A percentile compares a stretch with the other conserved stretches of the same genome.
Conservation (phyloP, 495 filamentous ascomycete species). For the Pseudomonodictys pantanalensis region DNA sequence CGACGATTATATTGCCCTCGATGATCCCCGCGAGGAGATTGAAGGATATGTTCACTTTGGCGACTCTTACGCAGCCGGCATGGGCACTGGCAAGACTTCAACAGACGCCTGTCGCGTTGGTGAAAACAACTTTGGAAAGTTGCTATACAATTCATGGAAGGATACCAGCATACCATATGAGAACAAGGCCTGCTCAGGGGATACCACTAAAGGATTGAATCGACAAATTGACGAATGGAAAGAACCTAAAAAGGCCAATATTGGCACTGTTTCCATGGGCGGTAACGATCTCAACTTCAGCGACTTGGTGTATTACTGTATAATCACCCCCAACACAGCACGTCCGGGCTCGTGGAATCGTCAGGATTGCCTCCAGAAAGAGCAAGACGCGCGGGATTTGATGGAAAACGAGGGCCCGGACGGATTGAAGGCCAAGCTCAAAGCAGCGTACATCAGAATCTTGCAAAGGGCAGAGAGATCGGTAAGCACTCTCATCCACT, state of each 20-base stretch:
- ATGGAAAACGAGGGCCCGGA: background rate
- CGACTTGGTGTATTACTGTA: constrained; percentile 4
- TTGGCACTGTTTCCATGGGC: constrained; percentile 4
- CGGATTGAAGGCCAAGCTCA: background rate
- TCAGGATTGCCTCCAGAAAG: background rate
- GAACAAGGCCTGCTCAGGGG: background rate
- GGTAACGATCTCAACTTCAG: constrained; percentile 2
- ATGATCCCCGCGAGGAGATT: too few species aligned
- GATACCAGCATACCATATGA: background rate
- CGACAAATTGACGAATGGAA: constrained; percentile 1
- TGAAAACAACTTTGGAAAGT: background rate
- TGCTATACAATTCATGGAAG: background rate
- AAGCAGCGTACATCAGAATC: background rate
- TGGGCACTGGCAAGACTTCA: background rate
- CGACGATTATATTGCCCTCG: too few species aligned
- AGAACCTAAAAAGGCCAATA: background rate
- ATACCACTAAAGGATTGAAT: background rate
- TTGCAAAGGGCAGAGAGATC: background rate
- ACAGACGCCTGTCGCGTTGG: background rate
- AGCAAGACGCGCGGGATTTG: background rate
- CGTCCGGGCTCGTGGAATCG: background rate
- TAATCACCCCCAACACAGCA: constrained; percentile 1
- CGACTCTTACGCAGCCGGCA: constrained; percentile 3
- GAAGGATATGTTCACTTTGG: constrained; percentile 4
- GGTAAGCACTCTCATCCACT: background rate